phyloP scores from a whole-genome alignment of 1,284 basidiomycete species.

The Irpex sp. region DNA sequence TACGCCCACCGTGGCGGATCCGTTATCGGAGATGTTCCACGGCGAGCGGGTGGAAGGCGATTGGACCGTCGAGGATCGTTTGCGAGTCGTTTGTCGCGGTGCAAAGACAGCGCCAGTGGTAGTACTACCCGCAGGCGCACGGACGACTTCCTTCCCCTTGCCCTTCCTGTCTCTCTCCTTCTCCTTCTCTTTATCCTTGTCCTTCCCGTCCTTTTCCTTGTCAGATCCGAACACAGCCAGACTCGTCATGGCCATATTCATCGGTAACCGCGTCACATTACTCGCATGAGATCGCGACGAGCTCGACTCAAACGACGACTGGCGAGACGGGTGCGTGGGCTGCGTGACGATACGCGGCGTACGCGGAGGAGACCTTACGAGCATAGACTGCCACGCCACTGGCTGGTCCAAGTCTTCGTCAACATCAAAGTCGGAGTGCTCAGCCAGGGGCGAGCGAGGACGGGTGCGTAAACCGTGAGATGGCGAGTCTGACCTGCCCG shows the following conservation, averaged over 20 bases:
- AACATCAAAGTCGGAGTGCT: constrained; percentile 11
- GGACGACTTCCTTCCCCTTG: constrained; percentile 6
- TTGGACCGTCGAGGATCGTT: constrained; percentile 10
- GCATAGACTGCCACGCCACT: not conserved
- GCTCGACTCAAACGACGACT: not conserved
- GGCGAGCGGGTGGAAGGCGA: not conserved
- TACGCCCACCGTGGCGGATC: not conserved
- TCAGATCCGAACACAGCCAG: constrained; percentile 31
- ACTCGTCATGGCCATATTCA: constrained; percentile 25
- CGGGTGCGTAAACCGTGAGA: not conserved
- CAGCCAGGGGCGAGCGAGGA: constrained; percentile 9
- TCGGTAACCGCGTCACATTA: constrained; percentile 16
- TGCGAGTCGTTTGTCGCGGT: not conserved
- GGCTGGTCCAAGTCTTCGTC: not conserved
- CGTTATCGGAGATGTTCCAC: not conserved
- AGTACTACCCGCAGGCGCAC: no score
- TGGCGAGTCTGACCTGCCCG: constrained; percentile 7
- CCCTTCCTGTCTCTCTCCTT: constrained; percentile 3
- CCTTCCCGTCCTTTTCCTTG: constrained; percentile 16
- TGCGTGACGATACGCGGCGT: not conserved
- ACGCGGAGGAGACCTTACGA: not conserved
- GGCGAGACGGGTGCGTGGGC: constrained; percentile 4
- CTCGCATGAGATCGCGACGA: constrained; percentile 8
- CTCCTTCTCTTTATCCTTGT: constrained; percentile 10
- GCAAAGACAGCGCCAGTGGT: not conserved